phyloP scores from a whole-genome alignment of 495 filamentous ascomycete species.

The Penicillium salamii region DNA sequence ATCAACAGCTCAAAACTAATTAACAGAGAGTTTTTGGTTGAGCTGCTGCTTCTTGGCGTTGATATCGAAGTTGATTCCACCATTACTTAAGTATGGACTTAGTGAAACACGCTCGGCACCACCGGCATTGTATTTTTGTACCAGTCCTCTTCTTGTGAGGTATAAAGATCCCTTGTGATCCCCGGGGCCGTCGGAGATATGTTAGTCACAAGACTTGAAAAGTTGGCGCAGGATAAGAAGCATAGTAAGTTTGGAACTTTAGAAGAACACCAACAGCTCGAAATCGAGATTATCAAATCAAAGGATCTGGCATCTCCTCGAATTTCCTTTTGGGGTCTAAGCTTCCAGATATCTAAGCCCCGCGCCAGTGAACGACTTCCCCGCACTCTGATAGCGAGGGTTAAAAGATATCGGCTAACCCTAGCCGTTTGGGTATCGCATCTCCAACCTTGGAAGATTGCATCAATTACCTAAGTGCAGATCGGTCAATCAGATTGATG shows the following conservation, averaged over 20 bases:
- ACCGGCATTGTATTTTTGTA: no score
- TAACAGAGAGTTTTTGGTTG: no score
- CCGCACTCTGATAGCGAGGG: conserved; percentile 7
- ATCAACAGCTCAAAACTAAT: no score
- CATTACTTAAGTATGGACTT: no score
- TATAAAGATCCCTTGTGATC: no score
- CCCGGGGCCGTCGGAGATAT: no score
- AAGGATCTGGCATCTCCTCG: not conserved
- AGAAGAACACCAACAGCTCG: not conserved
- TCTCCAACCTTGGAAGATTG: not conserved
- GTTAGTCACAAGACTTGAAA: no score
- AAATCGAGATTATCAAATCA: not conserved
- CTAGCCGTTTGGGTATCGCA: not conserved
- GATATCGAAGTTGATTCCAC: no score
- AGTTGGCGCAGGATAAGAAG: no score
- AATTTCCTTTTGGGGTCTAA: conserved; percentile 1
- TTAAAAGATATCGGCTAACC: conserved; percentile 6
- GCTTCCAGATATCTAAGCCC: not conserved
- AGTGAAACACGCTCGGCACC: no score
- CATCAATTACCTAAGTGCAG: not conserved
- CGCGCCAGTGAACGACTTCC: not conserved
- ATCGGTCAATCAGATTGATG: not conserved
- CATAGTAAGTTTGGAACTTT: not conserved
- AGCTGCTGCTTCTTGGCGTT: no score
- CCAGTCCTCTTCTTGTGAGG: no score